Evolutionary conservation across 495 filamentous ascomycete species (phyloP).

Genomic region (Rusavskia elegans): DNA sequence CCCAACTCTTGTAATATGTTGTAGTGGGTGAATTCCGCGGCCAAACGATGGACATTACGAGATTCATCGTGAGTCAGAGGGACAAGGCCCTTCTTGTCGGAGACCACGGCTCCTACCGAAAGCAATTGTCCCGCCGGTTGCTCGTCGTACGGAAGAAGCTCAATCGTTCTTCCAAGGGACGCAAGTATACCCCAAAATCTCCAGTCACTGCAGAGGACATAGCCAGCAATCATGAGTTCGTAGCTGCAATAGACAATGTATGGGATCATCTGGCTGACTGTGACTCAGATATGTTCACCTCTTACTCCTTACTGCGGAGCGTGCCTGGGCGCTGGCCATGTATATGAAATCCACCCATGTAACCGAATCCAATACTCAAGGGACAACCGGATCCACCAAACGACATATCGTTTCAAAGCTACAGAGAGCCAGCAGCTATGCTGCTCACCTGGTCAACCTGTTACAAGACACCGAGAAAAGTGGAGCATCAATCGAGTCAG

Average conservation of each 20-base stretch:
- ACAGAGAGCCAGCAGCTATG: constrained; percentile 57
- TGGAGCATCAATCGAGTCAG: constrained; percentile 50
- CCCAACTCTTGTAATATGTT: too few relatives aligned
- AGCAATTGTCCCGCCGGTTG: constrained; percentile 63
- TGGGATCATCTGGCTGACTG: not conserved
- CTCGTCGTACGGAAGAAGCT: constrained; percentile 75
- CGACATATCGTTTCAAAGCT: constrained; percentile 80
- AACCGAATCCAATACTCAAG: constrained; percentile 51
- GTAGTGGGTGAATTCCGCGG: too few relatives aligned
- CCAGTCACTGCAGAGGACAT: constrained; percentile 66
- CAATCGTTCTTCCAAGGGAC: constrained; percentile 62
- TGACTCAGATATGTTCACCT: constrained; percentile 57
- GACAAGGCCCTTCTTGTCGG: constrained; percentile 74
- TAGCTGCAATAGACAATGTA: constrained; percentile 16
- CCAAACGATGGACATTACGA: constrained; percentile 70
- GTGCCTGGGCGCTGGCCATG: constrained; percentile 95
- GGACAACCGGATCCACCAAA: constrained; percentile 60
- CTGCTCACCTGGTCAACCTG: constrained; percentile 48
- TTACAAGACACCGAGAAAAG: constrained; percentile 41
- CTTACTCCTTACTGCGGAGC: constrained; percentile 69
- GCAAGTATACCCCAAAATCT: constrained; percentile 62
- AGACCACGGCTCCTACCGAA: constrained; percentile 75
- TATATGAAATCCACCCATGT: constrained; percentile 74
- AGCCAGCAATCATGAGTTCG: constrained; percentile 54
- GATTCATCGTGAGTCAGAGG: constrained; percentile 56